Evolutionary conservation across 2,329 filamentous ascomycete species (phyloP).

Genomic region (Sporothrix globosa): DNA sequence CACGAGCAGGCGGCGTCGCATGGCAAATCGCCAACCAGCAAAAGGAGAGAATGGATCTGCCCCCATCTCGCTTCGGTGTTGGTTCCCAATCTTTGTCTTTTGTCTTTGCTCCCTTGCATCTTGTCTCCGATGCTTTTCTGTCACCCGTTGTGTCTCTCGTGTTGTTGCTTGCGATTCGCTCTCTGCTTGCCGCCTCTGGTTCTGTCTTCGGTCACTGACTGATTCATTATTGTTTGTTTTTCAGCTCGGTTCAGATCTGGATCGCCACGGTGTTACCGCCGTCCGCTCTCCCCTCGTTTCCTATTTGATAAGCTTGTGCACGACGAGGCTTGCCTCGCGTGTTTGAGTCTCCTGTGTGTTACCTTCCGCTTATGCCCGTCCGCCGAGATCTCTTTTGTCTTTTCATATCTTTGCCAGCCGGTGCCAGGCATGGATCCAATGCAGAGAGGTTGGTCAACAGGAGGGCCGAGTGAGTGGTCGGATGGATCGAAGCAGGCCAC

Average conservation of each 20-base stretch:
- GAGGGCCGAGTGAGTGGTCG: not conserved
- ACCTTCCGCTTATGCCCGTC: not conserved
- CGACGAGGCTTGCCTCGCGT: conserved; percentile 9
- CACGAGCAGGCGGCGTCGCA: not conserved
- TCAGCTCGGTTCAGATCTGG: conserved; percentile 22
- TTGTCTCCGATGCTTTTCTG: not conserved
- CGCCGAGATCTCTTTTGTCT: no score
- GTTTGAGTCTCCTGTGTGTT: conserved; percentile 9
- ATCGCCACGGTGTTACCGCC: conserved; percentile 15
- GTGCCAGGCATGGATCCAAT: not conserved
- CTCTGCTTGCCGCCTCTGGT: conserved; percentile 7
- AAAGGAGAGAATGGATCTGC: conserved; percentile 4
- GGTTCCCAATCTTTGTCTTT: not conserved
- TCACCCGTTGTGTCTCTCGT: not conserved
- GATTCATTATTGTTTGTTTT: not conserved
- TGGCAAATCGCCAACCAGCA: not conserved
- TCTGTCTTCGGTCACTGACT: not conserved
- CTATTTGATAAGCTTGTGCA: conserved; percentile 21
- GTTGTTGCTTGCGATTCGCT: not conserved
- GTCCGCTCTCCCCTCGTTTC: not conserved
- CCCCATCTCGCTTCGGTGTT: not conserved
- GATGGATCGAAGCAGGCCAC: not conserved
- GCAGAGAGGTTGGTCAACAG: not conserved
- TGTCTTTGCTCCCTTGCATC: not conserved
- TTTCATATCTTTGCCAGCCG: not conserved